Base-by-base conservation (phyloP, 805 yeast species). In the Metschnikowia kunwiensis region DNA sequence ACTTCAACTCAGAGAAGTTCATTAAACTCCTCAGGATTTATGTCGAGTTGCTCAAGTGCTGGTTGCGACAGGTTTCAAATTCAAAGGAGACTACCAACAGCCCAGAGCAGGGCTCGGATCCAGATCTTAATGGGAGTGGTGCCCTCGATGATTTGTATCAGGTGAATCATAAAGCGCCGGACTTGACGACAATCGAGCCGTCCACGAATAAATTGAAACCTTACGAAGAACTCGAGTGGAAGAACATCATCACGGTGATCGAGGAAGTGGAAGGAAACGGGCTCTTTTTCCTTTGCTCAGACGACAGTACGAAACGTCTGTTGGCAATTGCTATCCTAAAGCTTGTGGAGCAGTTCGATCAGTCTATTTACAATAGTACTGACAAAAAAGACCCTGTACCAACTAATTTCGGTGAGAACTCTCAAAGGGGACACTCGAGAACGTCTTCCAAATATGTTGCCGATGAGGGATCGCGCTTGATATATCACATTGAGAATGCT, bases 211-310 rank as follows among this genome's bases (percentile, higher is more conserved):
- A 52, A 27, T 32, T 48, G 19, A 58, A 58, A 34, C 63, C 60
- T 6, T 61, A 72, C 5, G 88, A 83, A 44, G 85, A 80, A 39
- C 58, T 85, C 24, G 91, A 85, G 53, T 70, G 86, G 74, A 86
- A 85, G 47, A 79, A 78, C 30, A 78, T 87, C 12, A 79, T 86
- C 44, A 83, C 96, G 0, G 82, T 85, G 0, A 81, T 93, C 30
- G 97, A 93, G 58, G 97, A 91, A 44, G 86, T 91, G 7, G 98
- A 93, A 60, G 97, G 98, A 0, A 86, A 89, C 54, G 99, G 96
- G 0, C 61, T 93, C 20, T 93, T 86, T 52, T 91, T 94, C 53
- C 65, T 93, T 15, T 86, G 96, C 51, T 86, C 96, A 1, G 94
- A 88, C 48, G 96, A 88, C 54, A 72, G 82, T 27, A 69, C 75